Conservation (phyloP, 768 basidiomycete genomes). For the Russula lepida region DNA sequence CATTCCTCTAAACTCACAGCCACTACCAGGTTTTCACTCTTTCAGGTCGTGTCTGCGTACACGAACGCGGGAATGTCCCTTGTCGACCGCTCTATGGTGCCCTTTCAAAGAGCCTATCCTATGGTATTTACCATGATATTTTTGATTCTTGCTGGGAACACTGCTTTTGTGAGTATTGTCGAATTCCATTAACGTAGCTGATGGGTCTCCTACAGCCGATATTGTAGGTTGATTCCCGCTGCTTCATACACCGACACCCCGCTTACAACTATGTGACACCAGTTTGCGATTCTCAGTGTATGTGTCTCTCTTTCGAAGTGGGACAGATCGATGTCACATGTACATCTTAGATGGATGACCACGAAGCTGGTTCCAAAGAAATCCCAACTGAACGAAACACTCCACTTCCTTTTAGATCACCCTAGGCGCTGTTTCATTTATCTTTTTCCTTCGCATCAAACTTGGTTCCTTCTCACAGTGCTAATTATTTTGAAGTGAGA, state of each 20-base stretch:
- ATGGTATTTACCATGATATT: constrained; percentile 68
- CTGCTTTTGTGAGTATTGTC: constrained; percentile 69
- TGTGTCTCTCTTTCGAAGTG: constrained; percentile 25
- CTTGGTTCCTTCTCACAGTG: constrained; percentile 77
- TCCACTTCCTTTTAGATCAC: constrained; percentile 90
- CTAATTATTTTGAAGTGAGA: constrained; percentile 63
- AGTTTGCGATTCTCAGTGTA: constrained; percentile 82
- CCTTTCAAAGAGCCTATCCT: constrained; percentile 79
- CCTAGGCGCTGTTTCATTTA: constrained; percentile 88
- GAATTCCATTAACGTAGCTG: background rate
- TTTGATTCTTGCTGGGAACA: constrained; percentile 86
- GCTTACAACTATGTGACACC: background rate
- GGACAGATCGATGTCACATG: constrained; percentile 2
- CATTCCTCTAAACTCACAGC: background rate
- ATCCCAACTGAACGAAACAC: constrained; percentile 65
- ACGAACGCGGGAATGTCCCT: constrained; percentile 85
- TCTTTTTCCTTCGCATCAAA: constrained; percentile 88
- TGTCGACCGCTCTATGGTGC: constrained; percentile 85
- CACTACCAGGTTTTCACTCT: constrained; percentile 63
- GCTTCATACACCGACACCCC: background rate
- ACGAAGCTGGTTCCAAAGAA: constrained; percentile 49
- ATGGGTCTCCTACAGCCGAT: constrained; percentile 48
- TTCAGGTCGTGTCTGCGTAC: constrained; percentile 80
- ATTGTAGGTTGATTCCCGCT: constrained; percentile 48
- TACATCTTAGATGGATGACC: constrained; percentile 54